These are phyloP conservation scores for Hypomyces perniciosus DNA, from an alignment of 2,329 filamentous ascomycete species.

Conservation along the genomic window DNA sequence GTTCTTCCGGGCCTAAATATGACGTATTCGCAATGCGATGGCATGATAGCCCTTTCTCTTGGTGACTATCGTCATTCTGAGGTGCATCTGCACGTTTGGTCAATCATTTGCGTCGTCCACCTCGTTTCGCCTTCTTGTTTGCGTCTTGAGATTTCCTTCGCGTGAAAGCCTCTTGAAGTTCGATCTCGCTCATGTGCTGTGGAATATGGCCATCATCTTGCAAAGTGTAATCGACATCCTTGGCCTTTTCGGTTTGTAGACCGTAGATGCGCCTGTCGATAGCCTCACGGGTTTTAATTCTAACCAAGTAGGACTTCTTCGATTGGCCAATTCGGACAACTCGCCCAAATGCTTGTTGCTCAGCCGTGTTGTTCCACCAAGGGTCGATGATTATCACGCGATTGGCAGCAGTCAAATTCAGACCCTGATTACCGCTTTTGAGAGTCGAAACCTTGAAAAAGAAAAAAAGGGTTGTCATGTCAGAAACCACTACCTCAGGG, in stretches of 20 bases:
- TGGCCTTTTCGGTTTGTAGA: background rate
- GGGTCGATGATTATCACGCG: slow-evolving; percentile 49
- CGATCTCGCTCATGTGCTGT: background rate
- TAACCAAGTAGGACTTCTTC: slow-evolving; percentile 1
- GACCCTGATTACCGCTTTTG: slow-evolving; percentile 30
- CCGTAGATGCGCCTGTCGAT: background rate
- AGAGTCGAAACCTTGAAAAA: slow-evolving; percentile 29
- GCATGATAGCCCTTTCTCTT: too few relatives aligned
- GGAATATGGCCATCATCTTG: slow-evolving; percentile 4
- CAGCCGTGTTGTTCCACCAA: slow-evolving; percentile 57
- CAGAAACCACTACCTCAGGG: too few relatives aligned
- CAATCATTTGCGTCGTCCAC: too few relatives aligned
- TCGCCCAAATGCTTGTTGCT: slow-evolving; percentile 57
- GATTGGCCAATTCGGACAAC: slow-evolving; percentile 60
- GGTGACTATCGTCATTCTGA: too few relatives aligned
- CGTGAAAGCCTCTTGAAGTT: background rate
- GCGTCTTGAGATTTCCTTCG: background rate
- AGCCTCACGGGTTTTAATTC: background rate
- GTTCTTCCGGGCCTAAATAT: too few relatives aligned
- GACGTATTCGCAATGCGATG: too few relatives aligned
- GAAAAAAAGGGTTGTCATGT: background rate
- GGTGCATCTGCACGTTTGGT: too few relatives aligned
- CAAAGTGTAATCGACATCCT: slow-evolving; percentile 1
- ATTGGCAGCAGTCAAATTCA: slow-evolving; percentile 40
- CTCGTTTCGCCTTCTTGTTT: background rate